Base-by-base conservation (phyloP, 352 stramenopile species). In the Phytopythium sindhum region DNA sequence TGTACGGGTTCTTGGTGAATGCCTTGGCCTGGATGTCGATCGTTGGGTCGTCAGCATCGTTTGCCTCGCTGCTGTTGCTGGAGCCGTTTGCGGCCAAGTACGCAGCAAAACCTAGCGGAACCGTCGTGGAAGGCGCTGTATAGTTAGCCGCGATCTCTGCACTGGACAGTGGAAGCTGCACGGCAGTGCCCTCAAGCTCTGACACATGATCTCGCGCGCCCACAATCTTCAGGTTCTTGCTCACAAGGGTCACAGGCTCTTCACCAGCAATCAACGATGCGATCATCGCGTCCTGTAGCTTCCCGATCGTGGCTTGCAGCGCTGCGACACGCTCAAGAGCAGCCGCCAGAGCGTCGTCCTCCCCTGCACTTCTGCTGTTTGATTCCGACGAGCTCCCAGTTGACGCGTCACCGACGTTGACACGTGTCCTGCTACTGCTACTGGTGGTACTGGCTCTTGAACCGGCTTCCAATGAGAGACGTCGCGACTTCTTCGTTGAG, bases 1-100 rank as follows among this genome's bases (percentile, higher is more conserved):
- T 73, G 57, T 89, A 89, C 50, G 74, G 78, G 54, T 89, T 89
- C 67, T 88, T 89, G 0, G 80, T 78, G 57, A 78, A 89, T 17
- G 84, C 54, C 28, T 75, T 86, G 9, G 80, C 87, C 52, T 88
- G 80, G n/a, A 89, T 64, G 52, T 89, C 80, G 12, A 89, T 67
- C 2, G 70, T 72, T 3, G 75, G 74, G n/a, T 87, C 77, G 1
- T 61, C 57, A 4, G n/a, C 56, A 6, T 70, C 31, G 9, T n/a
- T 17, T 9, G 29, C 6, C 2, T 57, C 59, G 11, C 17, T 35
- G 21, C 53, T 63, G 26, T 37, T 45, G 45, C 45, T 45, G 63
- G 55, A 56, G 41, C 39, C 63, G 9, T 69, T 64, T 26, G 47
- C 42, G 35, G 63, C 71, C n/a, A 70, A 35, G 41, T 68, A 88